Conservation (phyloP, 2,329 filamentous ascomycete genomes). For the Herpotrichia juniperi region DNA sequence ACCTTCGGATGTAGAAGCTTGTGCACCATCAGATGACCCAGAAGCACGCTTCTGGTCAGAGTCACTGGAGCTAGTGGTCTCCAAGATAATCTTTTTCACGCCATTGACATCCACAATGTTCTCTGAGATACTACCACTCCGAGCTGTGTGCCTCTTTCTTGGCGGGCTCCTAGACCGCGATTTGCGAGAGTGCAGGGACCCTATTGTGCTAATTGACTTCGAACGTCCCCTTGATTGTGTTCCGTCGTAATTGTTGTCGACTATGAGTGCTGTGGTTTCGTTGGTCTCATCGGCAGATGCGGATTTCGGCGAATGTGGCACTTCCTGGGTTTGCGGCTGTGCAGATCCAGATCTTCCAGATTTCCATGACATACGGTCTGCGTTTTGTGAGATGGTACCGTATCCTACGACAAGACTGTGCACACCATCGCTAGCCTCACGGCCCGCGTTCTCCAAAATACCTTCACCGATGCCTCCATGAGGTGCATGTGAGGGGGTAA, state of each 20-base stretch:
- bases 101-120: conserved; percentile 77
- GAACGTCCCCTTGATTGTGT: conserved; percentile 19
- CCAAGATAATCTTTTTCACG: conserved; percentile 76
- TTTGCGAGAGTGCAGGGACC: conserved; percentile 32
- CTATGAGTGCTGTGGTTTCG: conserved; percentile 21
- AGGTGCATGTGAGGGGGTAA: conserved; percentile 44
- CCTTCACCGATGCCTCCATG: conserved; percentile 61
- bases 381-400: conserved; percentile 18
- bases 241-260: conserved; percentile 18
- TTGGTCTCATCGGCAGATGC: conserved; percentile 20
- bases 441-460: conserved; percentile 59
- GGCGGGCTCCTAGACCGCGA: conserved; percentile 31
- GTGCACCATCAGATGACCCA: conserved; percentile 26
- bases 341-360: conserved; percentile 25
- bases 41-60: conserved; percentile 27
- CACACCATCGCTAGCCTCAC: conserved; percentile 68
- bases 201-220: conserved; percentile 40
- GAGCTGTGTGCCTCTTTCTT: conserved; percentile 57
- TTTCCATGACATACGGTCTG: conserved; percentile 37
- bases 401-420: conserved; percentile 61
- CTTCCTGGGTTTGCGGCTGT: conserved; percentile 19
- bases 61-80: conserved; percentile 66
- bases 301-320: conserved; percentile 32
- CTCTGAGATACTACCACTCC: conserved; percentile 80
- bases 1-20: conserved; percentile 20